Base-by-base conservation (phyloP, 2,329 filamentous ascomycete genomes). In the Sclerotinia glacialis region DNA sequence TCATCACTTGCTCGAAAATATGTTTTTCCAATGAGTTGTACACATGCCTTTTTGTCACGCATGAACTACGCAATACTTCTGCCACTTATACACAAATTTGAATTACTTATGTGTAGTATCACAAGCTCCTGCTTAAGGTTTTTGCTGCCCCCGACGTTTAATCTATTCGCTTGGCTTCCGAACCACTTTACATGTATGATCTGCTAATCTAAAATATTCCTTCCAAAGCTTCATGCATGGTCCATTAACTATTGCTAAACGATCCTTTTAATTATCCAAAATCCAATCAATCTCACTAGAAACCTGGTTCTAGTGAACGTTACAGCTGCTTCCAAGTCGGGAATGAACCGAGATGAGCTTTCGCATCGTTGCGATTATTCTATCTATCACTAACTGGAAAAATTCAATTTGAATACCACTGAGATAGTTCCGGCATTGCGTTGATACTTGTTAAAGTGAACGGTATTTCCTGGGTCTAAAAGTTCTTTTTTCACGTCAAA, bases 171-270 rank as follows among this genome's bases (percentile, higher is more conserved):
- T 44, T 44, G 31, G n/a, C 11, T 54, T 18, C 8, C 23, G 18
- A 54, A 42, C 34, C 34, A 9, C 18, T 23, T 31, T 23, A 6
- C 49, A 64, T 14, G 61, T 64, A 23, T 55, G 37, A 64, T 64
- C 49, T 37, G 2, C 49, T 55, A 64, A 23, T 44, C 8, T n/a
- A 31, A 23, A 4, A 31, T 11, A 63, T 34, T 55, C n/a, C 21
- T n/a, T 18, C 16, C 6, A 31, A 18, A 46, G 21, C n/a, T 47
- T 31, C 26, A 59, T 59, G 42, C 40, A 59, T 47, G 21, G 6
- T 3, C 42, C 12, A 47, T 23, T 28, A 14, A 34, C 9, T 23
- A 16, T 1, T 31, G 18, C 28, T 34, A 5, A 5, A 14, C 42
- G 28, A 34, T 14, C 6, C 12, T 23, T 47, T 47, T n/a, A 16